Evolutionary conservation across 805 yeast species (phyloP).

Genomic region (Saccharomyces jurei): DNA sequence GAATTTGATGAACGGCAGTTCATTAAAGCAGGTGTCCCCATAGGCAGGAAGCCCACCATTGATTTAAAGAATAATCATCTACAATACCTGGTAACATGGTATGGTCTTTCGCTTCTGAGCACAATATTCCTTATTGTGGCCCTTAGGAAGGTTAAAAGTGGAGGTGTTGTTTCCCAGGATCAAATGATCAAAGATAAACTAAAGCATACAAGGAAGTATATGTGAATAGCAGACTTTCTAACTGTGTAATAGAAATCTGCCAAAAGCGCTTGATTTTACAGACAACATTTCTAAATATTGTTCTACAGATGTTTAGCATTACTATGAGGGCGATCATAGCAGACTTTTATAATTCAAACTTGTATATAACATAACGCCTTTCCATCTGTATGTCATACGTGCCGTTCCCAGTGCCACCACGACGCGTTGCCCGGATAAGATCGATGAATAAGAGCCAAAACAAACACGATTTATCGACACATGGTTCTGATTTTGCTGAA

Average conservation of each 20-base stretch:
- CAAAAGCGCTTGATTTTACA: neutral
- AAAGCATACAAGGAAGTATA: slow-evolving; percentile 39
- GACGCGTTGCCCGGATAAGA: neutral
- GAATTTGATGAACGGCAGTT: slow-evolving; percentile 53
- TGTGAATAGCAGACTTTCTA: slow-evolving; percentile 14
- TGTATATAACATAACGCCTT: neutral
- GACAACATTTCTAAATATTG: neutral
- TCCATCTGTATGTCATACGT: neutral
- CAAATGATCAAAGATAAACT: slow-evolving; percentile 36
- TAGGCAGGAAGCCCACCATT: slow-evolving; percentile 75
- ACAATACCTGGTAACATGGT: slow-evolving; percentile 93
- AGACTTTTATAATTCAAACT: neutral
- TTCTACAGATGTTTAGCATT: neutral
- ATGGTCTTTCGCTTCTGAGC: slow-evolving; percentile 72
- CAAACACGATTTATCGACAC: neutral
- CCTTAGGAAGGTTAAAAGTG: slow-evolving; percentile 34
- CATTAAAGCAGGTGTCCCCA: slow-evolving; percentile 76
- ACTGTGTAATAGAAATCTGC: neutral
- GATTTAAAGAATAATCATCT: slow-evolving; percentile 82
- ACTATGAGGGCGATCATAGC: neutral
- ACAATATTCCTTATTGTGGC: slow-evolving; percentile 54
- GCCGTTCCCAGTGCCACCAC: too few species aligned
- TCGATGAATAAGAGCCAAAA: neutral
- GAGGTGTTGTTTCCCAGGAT: slow-evolving; percentile 24
- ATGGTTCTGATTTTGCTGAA: neutral